Percentiles rank a stretch among this genome's conserved stretches.
Conservation (phyloP, 1,284 basidiomycete species). For the Peniophora sp. region DNA sequence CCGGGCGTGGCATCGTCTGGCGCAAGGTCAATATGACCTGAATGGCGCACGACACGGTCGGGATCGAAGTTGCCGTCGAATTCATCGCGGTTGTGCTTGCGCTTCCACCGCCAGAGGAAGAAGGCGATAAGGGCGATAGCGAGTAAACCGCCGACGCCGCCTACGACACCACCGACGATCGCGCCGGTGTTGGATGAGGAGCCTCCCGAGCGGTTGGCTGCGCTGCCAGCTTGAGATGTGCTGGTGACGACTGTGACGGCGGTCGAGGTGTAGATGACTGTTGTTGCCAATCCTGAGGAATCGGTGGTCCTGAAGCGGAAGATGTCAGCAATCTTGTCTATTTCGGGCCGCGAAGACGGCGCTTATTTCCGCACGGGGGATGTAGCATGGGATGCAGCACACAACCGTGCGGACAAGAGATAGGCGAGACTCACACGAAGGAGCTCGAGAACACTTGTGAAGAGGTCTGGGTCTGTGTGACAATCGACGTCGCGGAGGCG, state of each 20-base stretch:
- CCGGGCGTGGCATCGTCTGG: not conserved
- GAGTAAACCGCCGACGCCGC: slow-evolving; percentile 2
- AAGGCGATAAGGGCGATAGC: slow-evolving; percentile 1
- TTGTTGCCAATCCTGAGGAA: not conserved
- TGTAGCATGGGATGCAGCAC: not conserved
- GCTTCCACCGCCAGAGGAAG: not conserved
- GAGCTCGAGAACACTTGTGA: not conserved
- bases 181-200: slow-evolving; percentile 3
- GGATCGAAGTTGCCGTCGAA: not conserved
- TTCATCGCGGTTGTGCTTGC: not conserved
- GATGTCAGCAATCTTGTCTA: not conserved
- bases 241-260: not conserved
- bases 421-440: not conserved
- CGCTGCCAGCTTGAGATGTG: not conserved
- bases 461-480: not conserved
- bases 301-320: not conserved
- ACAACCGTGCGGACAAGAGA: not conserved
- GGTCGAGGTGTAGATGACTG: not conserved
- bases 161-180: slow-evolving; percentile 3
- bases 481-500: not conserved
- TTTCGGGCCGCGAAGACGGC: not conserved
- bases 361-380: not conserved
- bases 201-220: not conserved
- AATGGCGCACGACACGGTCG: not conserved
- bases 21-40: not conserved